A percentile compares a stretch with the other conserved stretches of the same genome.
Conservation (phyloP, 345 rosid species). For the Arabidopsis arenosa region DNA sequence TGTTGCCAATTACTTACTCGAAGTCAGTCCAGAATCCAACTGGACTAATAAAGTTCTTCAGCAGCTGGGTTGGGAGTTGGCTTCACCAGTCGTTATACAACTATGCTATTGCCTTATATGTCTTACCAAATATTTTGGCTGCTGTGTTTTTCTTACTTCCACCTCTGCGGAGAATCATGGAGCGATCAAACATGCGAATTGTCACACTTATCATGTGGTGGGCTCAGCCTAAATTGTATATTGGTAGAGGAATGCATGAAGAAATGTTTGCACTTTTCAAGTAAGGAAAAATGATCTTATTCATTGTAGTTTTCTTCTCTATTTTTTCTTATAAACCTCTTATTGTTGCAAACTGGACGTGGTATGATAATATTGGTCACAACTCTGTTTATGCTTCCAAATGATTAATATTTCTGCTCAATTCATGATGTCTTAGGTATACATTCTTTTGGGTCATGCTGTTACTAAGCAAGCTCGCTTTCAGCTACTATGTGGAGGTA, state of each 20-base stretch:
- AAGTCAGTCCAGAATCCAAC: conserved; percentile 76
- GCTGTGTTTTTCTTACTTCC: conserved; percentile 78
- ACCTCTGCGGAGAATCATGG: conserved; percentile 75
- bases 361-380: conserved; percentile 1
- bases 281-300: conserved; percentile 57
- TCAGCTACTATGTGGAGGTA: conserved; percentile 99
- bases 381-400: conserved; percentile 23
- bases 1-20: conserved; percentile 80
- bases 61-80: conserved; percentile 71
- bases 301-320: conserved; percentile 20
- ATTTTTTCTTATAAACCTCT: conserved; percentile 11
- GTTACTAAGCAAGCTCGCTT: conserved; percentile 88
- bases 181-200: conserved; percentile 80
- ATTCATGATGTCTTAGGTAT: conserved; percentile 63
- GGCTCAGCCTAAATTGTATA: conserved; percentile 96
- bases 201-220: conserved; percentile 92
- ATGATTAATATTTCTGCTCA: conserved; percentile 20
- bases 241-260: conserved; percentile 99
- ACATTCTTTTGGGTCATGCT: conserved; percentile 93
- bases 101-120: conserved; percentile 79
- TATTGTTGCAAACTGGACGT: not conserved
- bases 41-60: conserved; percentile 72
- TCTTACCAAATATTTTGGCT: conserved; percentile 79
- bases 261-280: conserved; percentile 79
- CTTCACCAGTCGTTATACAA: conserved; percentile 61